These are phyloP conservation scores for Solanum appendiculatum DNA, from an alignment of 257 asterid species.

Conservation along the genomic window DNA sequence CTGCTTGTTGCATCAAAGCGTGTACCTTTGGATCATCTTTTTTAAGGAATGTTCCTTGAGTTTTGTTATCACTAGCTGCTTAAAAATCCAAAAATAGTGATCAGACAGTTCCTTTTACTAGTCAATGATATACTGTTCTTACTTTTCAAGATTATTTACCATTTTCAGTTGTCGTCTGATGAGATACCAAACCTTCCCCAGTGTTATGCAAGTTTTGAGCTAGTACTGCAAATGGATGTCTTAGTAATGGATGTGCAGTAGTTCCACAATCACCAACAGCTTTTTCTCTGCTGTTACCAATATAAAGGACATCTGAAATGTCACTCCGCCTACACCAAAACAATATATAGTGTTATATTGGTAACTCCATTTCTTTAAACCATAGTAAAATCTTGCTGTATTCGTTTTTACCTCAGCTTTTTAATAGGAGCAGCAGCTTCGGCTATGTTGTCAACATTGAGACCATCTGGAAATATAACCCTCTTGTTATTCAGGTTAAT, in stretches of 20 bases:
- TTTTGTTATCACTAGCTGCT: slow-evolving; percentile 43
- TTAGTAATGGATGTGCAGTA: slow-evolving; percentile 30
- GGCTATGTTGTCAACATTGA: slow-evolving; percentile 29
- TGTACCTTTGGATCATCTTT: slow-evolving; percentile 85
- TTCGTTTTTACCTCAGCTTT: slow-evolving; percentile 53
- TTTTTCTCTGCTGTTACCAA: slow-evolving; percentile 26
- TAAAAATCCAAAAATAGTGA: background rate
- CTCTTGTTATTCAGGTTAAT: slow-evolving; percentile 81
- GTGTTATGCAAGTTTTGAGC: slow-evolving; percentile 38
- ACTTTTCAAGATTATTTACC: slow-evolving; percentile 8
- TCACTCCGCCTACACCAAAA: slow-evolving; percentile 33
- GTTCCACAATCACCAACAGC: slow-evolving; percentile 30
- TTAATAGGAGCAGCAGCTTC: slow-evolving; percentile 48
- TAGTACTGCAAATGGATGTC: slow-evolving; percentile 62
- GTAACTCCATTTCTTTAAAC: background rate
- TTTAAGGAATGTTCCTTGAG: slow-evolving; percentile 57
- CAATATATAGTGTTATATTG: background rate
- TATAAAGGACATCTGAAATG: slow-evolving; percentile 23
- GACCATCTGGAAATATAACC: slow-evolving; percentile 49
- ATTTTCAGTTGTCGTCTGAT: slow-evolving; percentile 19
- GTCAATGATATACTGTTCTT: background rate
- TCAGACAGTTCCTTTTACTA: background rate
- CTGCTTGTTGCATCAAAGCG: slow-evolving; percentile 92
- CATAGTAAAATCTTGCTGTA: background rate
- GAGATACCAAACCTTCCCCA: slow-evolving; percentile 24